Base-by-base conservation (phyloP, 2,329 filamentous ascomycete genomes). In the Fusarium decemcellulare region DNA sequence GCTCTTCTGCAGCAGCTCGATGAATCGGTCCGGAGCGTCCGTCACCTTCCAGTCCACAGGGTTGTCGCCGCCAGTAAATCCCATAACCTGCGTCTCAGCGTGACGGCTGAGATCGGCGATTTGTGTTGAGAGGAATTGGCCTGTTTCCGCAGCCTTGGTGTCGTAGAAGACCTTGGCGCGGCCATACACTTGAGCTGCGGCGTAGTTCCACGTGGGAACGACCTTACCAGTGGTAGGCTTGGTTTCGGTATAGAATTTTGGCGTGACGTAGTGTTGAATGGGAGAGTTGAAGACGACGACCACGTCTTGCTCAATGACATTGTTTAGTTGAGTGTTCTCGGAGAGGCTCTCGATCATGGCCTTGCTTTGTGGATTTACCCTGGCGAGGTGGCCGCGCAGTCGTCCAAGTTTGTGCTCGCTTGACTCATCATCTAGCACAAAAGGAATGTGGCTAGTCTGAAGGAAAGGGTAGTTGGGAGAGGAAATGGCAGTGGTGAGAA, bases 121-220 rank as follows among this genome's bases (percentile, higher is more conserved):
- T 72, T 91, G 88, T 47, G 74, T 79, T 0, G 77, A 64, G 10
- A 92, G 76, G 58, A 87, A 84, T 0, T 66, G 63, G 0, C 75
- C 72, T 0, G 87, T 87, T 23, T 84, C 81, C 0, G 78, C 71
- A 0, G 82, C 75, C 47, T 82, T 81, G 7, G 84, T 72, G 59
- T 91, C 86, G 60, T 79, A 85, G 67, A 84, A 87, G 5, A 92
- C 77, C 0, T 65, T 86, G 1, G 87, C 86, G 2, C 77, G 83
- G 2, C 90, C 90, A 69, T 92, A 92, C 0, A 82, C 88, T 76
- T 92, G 88, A 0, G 85, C 90, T 0, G 90, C 89, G 0, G 88
- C 82, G 71, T 92, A 93, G 76, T 93, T 90, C 91, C 90, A 92
- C 0, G 90, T 93, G 1, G 90, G 90, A 6, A 91, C 90, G 0